Evolutionary conservation across 2,329 filamentous ascomycete genomes (phyloP), one percentile per base, ranked within the genome.

Genomic region (Pseudovirgaria hyperparasitica): DNA sequence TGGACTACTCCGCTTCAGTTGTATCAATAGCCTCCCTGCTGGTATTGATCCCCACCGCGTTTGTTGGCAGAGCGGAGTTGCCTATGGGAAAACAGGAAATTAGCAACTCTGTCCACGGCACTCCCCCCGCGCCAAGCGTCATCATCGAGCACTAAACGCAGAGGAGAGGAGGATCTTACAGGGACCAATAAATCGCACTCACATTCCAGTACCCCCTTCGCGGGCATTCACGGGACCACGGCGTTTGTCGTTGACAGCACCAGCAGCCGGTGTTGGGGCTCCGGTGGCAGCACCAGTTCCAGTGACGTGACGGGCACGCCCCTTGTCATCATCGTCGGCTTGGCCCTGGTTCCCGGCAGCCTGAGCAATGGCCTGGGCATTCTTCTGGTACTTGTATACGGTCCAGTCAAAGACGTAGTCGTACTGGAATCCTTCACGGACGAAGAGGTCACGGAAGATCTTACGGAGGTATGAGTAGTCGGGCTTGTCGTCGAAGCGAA

Each of bases 361-460:
- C 57, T 87, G 78, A 43, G 82, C 82, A 56, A 92, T 92, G 50
- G 85, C 85, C 63, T 92, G 82, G 29, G 86, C 86, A 47, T 94
- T 96, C 77, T 94, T 94, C 72, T 94, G 86, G 70, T 96, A 94
- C 69, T 96, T 96, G 75, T 94, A 96, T 49, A 96, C 90, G 34
- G 90, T 98, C 90, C 90, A 98, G 65, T 98, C 90, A 50, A 98
- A 98, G 46, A 98, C 90, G 48, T 98, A 96, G 62, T 98, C 90
- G 60, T 98, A 96, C 66, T 98, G 90, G 76, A 96, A 98, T 30
- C 87, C 90, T 61, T 96, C 90, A 37, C 90, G 85, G 43, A 98
- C 90, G 52, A 98, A 98, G 34, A 98, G 76, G 55, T 98, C 90
- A 38, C 90, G 86, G 82, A 98, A 98, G 64, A 98, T 96, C 78